Percentiles rank a stretch among this genome's conserved stretches.
These are phyloP conservation scores for Quercus tomentella DNA, from an alignment of 331 rosid genomes.

Conservation along the genomic window DNA sequence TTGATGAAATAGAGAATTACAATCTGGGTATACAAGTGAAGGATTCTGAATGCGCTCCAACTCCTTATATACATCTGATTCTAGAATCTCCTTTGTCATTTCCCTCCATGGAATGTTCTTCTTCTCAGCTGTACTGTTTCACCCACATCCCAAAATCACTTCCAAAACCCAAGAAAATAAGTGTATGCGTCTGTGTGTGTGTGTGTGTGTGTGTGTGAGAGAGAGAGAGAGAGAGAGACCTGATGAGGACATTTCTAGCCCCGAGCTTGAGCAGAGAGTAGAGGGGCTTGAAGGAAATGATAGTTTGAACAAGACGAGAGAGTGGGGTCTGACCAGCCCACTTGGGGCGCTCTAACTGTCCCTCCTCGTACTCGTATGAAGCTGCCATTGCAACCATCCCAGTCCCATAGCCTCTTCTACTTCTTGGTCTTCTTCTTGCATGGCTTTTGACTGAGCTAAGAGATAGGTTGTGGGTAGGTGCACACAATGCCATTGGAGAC, in stretches of 20 bases:
- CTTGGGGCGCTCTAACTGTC: constrained; percentile 40
- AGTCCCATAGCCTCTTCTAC: constrained; percentile 1
- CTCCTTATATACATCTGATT: constrained; percentile 55
- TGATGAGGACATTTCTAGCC: constrained; percentile 54
- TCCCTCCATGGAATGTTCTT: constrained; percentile 65
- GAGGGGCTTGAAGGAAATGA: constrained; percentile 55
- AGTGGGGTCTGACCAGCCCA: constrained; percentile 58
- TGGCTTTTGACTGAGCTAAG: constrained; percentile 13
- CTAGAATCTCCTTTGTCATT: constrained; percentile 48
- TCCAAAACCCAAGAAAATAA: constrained; percentile 1
- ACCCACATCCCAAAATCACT: constrained; percentile 19
- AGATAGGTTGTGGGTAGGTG: constrained; percentile 28
- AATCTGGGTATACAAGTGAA: constrained; percentile 55
- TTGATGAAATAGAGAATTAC: constrained; percentile 27
- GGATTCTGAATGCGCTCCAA: constrained; percentile 46
- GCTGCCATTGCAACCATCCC: constrained; percentile 21
- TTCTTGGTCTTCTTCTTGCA: background rate
- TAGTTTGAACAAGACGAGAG: constrained; percentile 46
- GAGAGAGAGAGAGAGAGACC: constrained; percentile 17
- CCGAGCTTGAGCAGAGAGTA: constrained; percentile 59
- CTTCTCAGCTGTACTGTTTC: constrained; percentile 65
- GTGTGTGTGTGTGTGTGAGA: too few relatives aligned
- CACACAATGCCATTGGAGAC: constrained; percentile 36
- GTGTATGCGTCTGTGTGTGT: too few relatives aligned
- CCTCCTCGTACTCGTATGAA: constrained; percentile 35